Conservation (phyloP, 192 early-diverging fungal genomes). For the Irineochytrium annulatum region DNA sequence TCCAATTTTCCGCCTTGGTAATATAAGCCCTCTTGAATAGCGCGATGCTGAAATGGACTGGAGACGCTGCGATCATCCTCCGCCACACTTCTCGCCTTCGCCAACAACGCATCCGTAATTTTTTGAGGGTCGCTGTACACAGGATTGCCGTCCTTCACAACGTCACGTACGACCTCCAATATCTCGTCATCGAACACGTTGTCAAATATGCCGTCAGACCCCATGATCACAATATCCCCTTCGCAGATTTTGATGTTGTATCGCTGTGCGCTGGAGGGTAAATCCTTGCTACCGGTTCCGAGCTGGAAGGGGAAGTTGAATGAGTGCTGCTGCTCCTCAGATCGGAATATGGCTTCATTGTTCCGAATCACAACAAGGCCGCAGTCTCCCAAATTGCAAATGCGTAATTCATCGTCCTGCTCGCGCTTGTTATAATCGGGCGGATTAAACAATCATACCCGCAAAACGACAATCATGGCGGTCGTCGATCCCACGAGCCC, state of each 20-base stretch:
- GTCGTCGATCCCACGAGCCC: constrained; percentile 89
- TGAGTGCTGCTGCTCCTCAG: constrained; percentile 96
- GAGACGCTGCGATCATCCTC: constrained; percentile 70
- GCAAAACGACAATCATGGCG: constrained; percentile 78
- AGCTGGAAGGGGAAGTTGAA: constrained; percentile 99
- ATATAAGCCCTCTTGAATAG: constrained; percentile 90
- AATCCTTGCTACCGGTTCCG: constrained; percentile 78
- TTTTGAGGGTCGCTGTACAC: constrained; percentile 55
- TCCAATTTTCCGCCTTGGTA: constrained; percentile 94
- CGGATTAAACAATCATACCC: constrained; percentile 31
- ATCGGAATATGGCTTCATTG: constrained; percentile 84
- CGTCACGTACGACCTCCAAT: constrained; percentile 68
- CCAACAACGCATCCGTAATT: constrained; percentile 77
- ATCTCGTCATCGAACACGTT: constrained; percentile 98
- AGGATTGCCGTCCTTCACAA: constrained; percentile 14
- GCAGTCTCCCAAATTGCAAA: constrained; percentile 95
- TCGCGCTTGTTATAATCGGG: not conserved
- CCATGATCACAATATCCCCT: constrained; percentile 91
- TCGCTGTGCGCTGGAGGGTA: constrained; percentile 75
- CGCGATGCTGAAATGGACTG: constrained; percentile 89
- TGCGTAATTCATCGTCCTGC: constrained; percentile 83
- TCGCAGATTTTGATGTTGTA: constrained; percentile 82
- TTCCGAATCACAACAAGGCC: constrained; percentile 83
- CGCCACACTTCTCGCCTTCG: constrained; percentile 69
- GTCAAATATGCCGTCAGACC: constrained; percentile 93